These are phyloP conservation scores for Leonotis leonurus DNA, from an alignment of 257 asterid genomes.

Conservation along the genomic window DNA sequence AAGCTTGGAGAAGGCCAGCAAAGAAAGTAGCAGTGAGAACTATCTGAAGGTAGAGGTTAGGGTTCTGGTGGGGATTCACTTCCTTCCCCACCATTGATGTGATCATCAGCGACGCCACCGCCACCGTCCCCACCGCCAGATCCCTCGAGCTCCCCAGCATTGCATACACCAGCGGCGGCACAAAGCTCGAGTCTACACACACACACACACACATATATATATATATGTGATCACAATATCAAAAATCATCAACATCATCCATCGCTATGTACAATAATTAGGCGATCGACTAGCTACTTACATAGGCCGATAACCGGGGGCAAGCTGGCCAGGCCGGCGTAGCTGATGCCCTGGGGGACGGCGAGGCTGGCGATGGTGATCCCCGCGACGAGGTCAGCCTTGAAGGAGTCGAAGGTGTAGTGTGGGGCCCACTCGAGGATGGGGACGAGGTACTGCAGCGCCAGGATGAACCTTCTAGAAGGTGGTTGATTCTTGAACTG, in stretches of 20 bases:
- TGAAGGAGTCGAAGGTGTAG: conserved; percentile 49
- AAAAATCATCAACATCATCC: not conserved
- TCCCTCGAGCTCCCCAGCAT: conserved; percentile 71
- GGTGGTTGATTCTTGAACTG: conserved; percentile 45
- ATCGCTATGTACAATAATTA: no score
- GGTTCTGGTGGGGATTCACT: conserved; percentile 49
- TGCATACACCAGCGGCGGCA: conserved; percentile 68
- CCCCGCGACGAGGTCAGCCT: conserved; percentile 57
- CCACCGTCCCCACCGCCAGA: conserved; percentile 62
- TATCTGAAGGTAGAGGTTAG: conserved; percentile 54
- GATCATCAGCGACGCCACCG: conserved; percentile 68
- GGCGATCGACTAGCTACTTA: no score
- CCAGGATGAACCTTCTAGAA: conserved; percentile 30
- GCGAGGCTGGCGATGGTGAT: no score
- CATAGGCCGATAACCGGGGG: conserved; percentile 77
- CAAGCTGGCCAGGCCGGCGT: conserved; percentile 58
- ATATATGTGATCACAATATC: no score
- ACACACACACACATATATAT: no score
- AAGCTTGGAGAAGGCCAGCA: conserved; percentile 68
- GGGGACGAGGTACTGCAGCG: conserved; percentile 51
- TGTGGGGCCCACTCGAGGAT: conserved; percentile 76
- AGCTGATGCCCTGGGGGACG: no score
- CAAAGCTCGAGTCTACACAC: conserved; percentile 72
- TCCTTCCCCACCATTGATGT: conserved; percentile 58
- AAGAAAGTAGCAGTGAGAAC: conserved; percentile 65